Base-by-base conservation (phyloP, 768 basidiomycete genomes). In the Phaeotremella fagi region DNA sequence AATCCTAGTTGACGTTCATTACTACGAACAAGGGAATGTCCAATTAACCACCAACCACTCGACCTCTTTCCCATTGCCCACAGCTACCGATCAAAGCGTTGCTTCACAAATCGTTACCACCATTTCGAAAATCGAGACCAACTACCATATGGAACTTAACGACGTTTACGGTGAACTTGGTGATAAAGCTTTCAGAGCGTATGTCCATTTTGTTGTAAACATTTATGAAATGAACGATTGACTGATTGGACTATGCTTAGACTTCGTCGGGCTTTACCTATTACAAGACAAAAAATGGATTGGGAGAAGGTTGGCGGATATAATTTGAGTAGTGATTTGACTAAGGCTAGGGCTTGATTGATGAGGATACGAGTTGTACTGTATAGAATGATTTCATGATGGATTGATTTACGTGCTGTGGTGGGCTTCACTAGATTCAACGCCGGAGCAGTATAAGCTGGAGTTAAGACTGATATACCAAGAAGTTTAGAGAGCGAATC, bases 11-110 rank as follows among this genome's bases (percentile, higher is more conserved):
- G 87, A 90, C 64, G 85, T 97, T 12, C 95, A 99, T 73, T 98
- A 98, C 69, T 98, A 92, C 68, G 95, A 99, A 73, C 90, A 95
- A 70, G 94, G 94, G 61, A 94, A 92, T 71, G 90, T 97, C 27
- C 95, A 98, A 81, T 80, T 99, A 27, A 79, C 84, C 24, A 86
- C 91, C 12, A 83, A 78, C 4, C 85, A 90, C 66, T 78, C 78
- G 18, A 68, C 87, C 41, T 81, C 83, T 18, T 79, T 92, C 64
- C 75, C 80, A 15, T 52, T 59, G n/a, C 63, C 71, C 5, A 35
- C 60, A 4, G 61, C 64, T 35, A 42, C 56, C 7, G 49, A 16
- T n/a, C 64, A 62, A 23, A 55, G 55, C 3, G 42, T 63, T 23
- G 31, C 80, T 85, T 48, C 85, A 83, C 22, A 75, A 81, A 36